Conservation (phyloP, 2,329 filamentous ascomycete genomes). For the Aspergillus vadensis region DNA sequence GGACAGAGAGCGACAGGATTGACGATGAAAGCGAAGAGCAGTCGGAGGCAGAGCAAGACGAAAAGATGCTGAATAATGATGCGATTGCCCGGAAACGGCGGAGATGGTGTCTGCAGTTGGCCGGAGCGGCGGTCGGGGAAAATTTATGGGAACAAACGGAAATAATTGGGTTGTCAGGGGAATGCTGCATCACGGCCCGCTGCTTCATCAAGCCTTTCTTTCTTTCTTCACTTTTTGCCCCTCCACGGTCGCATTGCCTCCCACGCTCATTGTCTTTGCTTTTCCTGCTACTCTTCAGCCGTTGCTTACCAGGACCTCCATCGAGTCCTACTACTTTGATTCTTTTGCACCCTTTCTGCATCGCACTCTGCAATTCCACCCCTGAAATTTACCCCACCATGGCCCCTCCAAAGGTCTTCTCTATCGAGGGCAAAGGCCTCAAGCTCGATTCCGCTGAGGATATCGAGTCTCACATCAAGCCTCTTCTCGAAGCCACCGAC, state of each 20-base stretch:
- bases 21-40: conserved; percentile 5
- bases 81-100: conserved; percentile 18
- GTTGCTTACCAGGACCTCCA: background rate
- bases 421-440: conserved; percentile 85
- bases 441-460: conserved; percentile 90
- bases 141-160: conserved; percentile 8
- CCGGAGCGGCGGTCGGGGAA: conserved; percentile 24
- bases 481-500: conserved; percentile 69
- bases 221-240: background rate
- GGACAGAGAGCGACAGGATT: background rate
- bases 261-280: conserved; percentile 4
- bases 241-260: background rate
- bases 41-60: background rate
- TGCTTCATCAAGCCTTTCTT: background rate
- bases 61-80: conserved; percentile 26
- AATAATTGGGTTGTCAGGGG: conserved; percentile 4
- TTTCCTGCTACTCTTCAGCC: conserved; percentile 16
- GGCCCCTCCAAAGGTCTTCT: conserved; percentile 67
- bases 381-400: conserved; percentile 47
- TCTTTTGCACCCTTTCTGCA: conserved; percentile 2
- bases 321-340: conserved; percentile 1
- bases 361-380: conserved; percentile 13
- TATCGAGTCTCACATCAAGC: conserved; percentile 78
- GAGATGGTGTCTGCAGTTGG: conserved; percentile 18
- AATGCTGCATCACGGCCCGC: background rate